Percentiles rank a stretch among this genome's conserved stretches.
Conservation (phyloP, 306 rosid species). For the Sechiopsis laciniata region DNA sequence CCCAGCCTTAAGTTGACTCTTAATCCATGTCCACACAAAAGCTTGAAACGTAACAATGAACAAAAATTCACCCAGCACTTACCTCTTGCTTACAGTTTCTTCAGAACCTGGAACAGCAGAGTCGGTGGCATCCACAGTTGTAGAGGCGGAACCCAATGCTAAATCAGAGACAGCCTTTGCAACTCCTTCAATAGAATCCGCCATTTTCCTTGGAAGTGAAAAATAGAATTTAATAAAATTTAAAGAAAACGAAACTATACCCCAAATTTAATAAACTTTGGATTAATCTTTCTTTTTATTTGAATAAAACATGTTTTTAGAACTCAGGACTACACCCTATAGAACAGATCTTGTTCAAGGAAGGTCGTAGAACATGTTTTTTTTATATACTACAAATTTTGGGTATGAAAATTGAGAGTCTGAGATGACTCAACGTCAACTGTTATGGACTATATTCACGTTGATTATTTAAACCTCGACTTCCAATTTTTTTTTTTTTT, state of each 20-base stretch:
- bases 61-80: background rate
- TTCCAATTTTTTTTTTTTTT: too few species aligned
- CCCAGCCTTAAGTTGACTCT: background rate
- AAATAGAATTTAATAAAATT: too few species aligned
- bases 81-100: conserved; percentile 45
- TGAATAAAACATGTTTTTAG: too few species aligned
- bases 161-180: too few species aligned
- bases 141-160: conserved; percentile 24
- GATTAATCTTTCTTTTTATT: too few species aligned
- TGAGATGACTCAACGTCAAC: background rate
- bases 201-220: conserved; percentile 18
- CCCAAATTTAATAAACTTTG: background rate
- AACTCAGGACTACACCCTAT: too few species aligned
- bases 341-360: too few species aligned
- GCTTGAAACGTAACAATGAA: background rate
- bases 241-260: background rate
- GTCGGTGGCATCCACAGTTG: background rate
- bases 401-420: too few species aligned
- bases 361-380: too few species aligned
- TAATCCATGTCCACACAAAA: conserved; percentile 9
- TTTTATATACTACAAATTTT: too few species aligned
- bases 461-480: background rate
- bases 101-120: conserved; percentile 16
- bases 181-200: conserved; percentile 20
- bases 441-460: background rate